Evolutionary conservation across 257 asterid species (phyloP).

Genomic region (Penstemon newberryi): DNA sequence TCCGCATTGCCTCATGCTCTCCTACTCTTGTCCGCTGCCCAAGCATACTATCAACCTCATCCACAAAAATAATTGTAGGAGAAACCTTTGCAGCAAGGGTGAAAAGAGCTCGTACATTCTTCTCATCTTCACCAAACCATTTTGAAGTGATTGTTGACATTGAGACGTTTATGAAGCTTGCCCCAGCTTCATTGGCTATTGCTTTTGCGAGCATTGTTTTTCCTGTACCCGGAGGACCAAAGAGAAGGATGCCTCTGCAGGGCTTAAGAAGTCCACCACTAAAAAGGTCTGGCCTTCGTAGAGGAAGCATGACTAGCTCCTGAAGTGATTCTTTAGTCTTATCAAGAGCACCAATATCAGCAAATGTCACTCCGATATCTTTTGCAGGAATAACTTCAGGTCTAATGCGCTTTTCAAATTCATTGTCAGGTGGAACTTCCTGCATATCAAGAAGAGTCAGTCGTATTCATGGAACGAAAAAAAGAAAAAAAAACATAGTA

Average conservation of each 20-base stretch:
- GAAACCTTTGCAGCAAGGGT: slow-evolving; percentile 96
- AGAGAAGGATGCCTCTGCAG: slow-evolving; percentile 93
- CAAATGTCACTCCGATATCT: slow-evolving; percentile 85
- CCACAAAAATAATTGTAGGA: slow-evolving; percentile 91
- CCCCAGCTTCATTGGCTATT: slow-evolving; percentile 95
- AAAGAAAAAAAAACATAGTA: neutral
- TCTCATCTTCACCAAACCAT: slow-evolving; percentile 99
- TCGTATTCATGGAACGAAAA: neutral
- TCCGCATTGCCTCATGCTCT: slow-evolving; percentile 98
- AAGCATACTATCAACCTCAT: slow-evolving; percentile 98
- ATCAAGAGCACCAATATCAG: slow-evolving; percentile 85
- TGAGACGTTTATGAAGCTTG: slow-evolving; percentile 94
- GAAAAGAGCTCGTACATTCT: slow-evolving; percentile 94
- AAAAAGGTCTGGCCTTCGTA: slow-evolving; percentile 92
- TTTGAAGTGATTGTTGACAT: slow-evolving; percentile 98
- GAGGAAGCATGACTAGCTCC: slow-evolving; percentile 99
- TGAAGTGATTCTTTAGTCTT: slow-evolving; percentile 93
- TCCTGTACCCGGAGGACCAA: slow-evolving; percentile 99
- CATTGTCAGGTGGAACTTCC: slow-evolving; percentile 94
- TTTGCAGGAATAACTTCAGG: slow-evolving; percentile 93
- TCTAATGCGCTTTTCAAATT: slow-evolving; percentile 90
- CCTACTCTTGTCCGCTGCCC: slow-evolving; percentile 96
- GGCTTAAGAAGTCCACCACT: slow-evolving; percentile 96
- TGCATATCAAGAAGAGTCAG: slow-evolving; percentile 27
- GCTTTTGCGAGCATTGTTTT: slow-evolving; percentile 99